Conservation (phyloP, 2,329 filamentous ascomycete genomes). For the Cordyceps fumosorosea region DNA sequence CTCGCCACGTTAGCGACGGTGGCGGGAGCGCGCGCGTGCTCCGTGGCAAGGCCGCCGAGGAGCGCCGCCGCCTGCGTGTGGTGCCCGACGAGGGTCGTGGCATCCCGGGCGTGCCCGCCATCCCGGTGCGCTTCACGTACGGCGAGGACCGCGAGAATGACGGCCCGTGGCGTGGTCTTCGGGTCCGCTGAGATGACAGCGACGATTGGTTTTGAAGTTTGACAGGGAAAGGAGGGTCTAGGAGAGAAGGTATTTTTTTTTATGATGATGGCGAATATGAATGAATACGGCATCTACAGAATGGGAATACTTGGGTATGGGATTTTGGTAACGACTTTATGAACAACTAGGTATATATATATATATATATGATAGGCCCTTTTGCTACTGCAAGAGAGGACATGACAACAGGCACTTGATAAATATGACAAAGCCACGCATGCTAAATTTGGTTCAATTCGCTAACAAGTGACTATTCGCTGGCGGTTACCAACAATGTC, state of each 20-base stretch:
- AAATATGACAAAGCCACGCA: background rate
- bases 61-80: constrained; percentile 29
- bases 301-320: background rate
- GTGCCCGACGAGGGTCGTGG: constrained; percentile 41
- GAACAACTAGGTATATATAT: background rate
- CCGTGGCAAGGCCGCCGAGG: constrained; percentile 20
- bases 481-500: background rate
- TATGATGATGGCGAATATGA: background rate
- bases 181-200: background rate
- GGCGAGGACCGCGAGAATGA: constrained; percentile 29
- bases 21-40: constrained; percentile 19
- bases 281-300: background rate
- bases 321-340: background rate
- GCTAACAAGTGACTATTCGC: background rate
- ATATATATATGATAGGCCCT: background rate
- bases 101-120: constrained; percentile 37
- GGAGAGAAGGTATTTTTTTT: background rate
- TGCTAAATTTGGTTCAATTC: background rate
- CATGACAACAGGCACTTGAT: background rate
- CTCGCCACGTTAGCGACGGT: constrained; percentile 18
- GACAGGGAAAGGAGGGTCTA: background rate
- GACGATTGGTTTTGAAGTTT: background rate
- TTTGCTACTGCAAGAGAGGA: background rate
- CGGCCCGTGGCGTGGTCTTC: constrained; percentile 24
- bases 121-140: constrained; percentile 36